A percentile compares a stretch with the other conserved stretches of the same genome.
These are phyloP conservation scores for Colletotrichum sidae DNA, from an alignment of 2,329 filamentous ascomycete genomes.

Conservation along the genomic window DNA sequence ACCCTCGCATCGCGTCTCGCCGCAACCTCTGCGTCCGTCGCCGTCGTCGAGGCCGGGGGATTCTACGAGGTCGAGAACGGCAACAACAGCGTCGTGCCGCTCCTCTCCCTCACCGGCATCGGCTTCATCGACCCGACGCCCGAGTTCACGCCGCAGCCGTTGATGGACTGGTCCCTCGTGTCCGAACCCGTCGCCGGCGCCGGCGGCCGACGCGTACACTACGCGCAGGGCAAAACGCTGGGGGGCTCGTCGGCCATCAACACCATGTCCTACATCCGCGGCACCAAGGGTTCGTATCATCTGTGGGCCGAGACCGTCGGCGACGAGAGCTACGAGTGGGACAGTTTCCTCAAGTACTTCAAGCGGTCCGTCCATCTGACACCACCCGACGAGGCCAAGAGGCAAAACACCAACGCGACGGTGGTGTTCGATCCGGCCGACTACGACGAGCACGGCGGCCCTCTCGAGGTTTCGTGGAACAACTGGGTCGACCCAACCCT, in stretches of 20 bases:
- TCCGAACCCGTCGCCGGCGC: conserved; percentile 42
- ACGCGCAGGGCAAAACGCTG: conserved; percentile 50
- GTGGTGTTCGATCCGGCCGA: conserved; percentile 43
- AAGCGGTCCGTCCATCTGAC: conserved; percentile 46
- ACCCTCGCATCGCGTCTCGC: conserved; percentile 49
- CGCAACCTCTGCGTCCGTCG: conserved; percentile 46
- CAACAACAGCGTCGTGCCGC: conserved; percentile 42
- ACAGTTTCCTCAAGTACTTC: conserved; percentile 47
- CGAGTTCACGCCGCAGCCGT: conserved; percentile 38
- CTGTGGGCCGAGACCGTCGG: conserved; percentile 48
- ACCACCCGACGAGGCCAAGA: conserved; percentile 41
- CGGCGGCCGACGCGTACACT: conserved; percentile 46
- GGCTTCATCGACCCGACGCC: conserved; percentile 36
- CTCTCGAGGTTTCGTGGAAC: conserved; percentile 43
- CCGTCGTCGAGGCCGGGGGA: conserved; percentile 52
- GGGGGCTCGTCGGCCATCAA: conserved; percentile 46
- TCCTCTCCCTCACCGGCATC: conserved; percentile 33
- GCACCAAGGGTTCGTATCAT: conserved; percentile 40
- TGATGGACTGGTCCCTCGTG: conserved; percentile 47
- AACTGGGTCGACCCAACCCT: conserved; percentile 42
- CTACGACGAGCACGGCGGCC: conserved; percentile 42
- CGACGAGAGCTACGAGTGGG: conserved; percentile 44
- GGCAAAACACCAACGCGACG: conserved; percentile 40
- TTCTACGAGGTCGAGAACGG: conserved; percentile 48
- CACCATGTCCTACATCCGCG: conserved; percentile 44